Evolutionary conservation across 208 protist genomes (phyloP), one percentile per base, ranked within the genome.

Genomic region (Leptomonas seymouri): DNA sequence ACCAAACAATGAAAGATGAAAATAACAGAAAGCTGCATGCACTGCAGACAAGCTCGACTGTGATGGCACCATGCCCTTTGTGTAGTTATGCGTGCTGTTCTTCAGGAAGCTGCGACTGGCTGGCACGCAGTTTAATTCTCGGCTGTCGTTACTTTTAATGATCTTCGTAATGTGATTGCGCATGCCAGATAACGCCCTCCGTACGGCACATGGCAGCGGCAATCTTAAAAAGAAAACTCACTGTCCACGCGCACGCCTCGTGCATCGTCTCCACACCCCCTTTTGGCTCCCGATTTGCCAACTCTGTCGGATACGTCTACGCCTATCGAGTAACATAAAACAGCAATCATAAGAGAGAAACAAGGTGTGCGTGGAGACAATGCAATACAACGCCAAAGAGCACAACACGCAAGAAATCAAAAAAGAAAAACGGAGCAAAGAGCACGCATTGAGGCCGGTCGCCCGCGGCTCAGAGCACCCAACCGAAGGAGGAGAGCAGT

Each of bases 1-100:
- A 44, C 39, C 39, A 44, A 41, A 68, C 23, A 68, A 15, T 25
- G 21, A 16, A 69, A 69, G 31, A 31, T 2, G 14, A 23, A 51
- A 39, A 59, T 51, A 25, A 30, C 6, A 16, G 31, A 50, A 39
- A 60, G 34, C 34, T 9, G 3, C 3, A 3, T 12, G 34, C 9
- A 9, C 34, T 39, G 34, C 34, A 12, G 7, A 12, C 3, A 39
- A 39, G 3, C 7, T 39, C 34, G 45, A 5, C n/a, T 2, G 6
- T 21, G 20, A 20, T 49, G 45, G 20, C 9, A 49, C 45, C 18
- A 5, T 23, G 45, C 12, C 3, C 45, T 49, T 21, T 49, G n/a
- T n/a, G n/a, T n/a, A n/a, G n/a, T n/a, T n/a, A n/a, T n/a, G n/a
- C n/a, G n/a, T n/a, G n/a, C n/a, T 49, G 12, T 5, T 49, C 18